Base-by-base conservation (phyloP, 192 early-diverging fungal genomes). In the Dissophora globulifera region DNA sequence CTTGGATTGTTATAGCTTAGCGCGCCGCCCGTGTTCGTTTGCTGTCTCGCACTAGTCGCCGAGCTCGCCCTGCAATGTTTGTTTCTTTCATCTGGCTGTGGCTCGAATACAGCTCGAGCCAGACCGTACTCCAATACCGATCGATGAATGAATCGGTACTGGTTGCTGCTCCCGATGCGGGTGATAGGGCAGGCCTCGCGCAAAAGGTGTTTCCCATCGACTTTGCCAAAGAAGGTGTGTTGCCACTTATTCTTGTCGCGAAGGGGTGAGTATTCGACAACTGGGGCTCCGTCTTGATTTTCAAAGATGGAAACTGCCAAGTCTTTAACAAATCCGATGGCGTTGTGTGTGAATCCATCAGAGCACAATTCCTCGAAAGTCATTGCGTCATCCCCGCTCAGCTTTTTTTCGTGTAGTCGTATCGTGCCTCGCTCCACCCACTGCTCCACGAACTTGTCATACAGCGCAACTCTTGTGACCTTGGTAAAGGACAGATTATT, bases 291-390 rank as follows among this genome's bases (percentile, higher is more conserved):
- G 17, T 20, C 35, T 23, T 67, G 65, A 33, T 67, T 38, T 16
- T 58, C 31, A 42, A 41, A 67, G 33, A 67, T 67, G 17, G 53
- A 43, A 23, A 32, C 43, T 27, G 65, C 51, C 30, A 67, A 31
- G 10, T 41, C 47, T 25, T 57, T 67, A n/a, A 67, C 17, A 27
- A 48, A 67, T 27, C 27, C n/a, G 32, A 67, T 58, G 16, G 47
- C 55, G 23, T 58, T 49, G 32, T 50, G 45, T 12, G 54, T 51
- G 27, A 67, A 67, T 9, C 65, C 65, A 19, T 49, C 52, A 32
- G 50, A 45, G 20, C 35, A 40, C 26, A 58, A 31, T 27, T 13
- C 51, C 26, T 40, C 20, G 17, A 51, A 51, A 4, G 31, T 23
- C 11, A 38, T 32, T 15, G 20, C 3, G n/a, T 47, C 58, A 32